Evolutionary conservation across 1,139 yeast species (phyloP), one percentile per base, ranked within the genome.

Genomic region (Kluyveromyces marxianus): DNA sequence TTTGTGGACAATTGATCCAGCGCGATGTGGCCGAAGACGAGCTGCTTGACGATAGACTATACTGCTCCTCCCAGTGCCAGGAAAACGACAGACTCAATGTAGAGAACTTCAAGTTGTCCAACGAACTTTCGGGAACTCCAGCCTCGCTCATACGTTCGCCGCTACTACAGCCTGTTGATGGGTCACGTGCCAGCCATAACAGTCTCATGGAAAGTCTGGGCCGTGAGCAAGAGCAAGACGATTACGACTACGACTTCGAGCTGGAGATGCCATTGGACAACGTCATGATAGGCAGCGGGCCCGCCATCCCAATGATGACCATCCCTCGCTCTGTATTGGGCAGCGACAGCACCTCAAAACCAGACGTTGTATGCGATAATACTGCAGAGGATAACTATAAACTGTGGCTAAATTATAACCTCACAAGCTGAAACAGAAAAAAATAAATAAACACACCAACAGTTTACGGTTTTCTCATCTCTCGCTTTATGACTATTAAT

Each of bases 61-160:
- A 81, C 68, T 82, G 89, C 62, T 77, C 83, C 4, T 77, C 75
- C 10, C 69, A 66, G 34, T 82, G 89, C 59, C 75, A 71, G 61
- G 53, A 57, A 29, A 58, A 63, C 42, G 88, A 81, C 59, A 52
- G 71, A 36, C 40, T 33, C 41, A 40, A 37, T 34, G 38, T 37
- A 33, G 46, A 40, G 37, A 40, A 40, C 33, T 29, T 42, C 33
- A 40, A 40, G 32, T 29, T 40, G 26, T n/a, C 32, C 26, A 40
- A 34, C n/a, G 43, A 45, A 36, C 39, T 45, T 39, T 45, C 43
- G 25, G 45, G 44, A 34, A 46, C 44, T 27, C 48, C 50, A 24
- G 50, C 50, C 10, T 38, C 44, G 39, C 42, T 46, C 28, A 48
- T 48, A 44, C 41, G 51, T 33, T 48, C 54, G 14, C 44, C 54